Conservation (phyloP, 2,329 filamentous ascomycete species). For the Claviceps sp. region DNA sequence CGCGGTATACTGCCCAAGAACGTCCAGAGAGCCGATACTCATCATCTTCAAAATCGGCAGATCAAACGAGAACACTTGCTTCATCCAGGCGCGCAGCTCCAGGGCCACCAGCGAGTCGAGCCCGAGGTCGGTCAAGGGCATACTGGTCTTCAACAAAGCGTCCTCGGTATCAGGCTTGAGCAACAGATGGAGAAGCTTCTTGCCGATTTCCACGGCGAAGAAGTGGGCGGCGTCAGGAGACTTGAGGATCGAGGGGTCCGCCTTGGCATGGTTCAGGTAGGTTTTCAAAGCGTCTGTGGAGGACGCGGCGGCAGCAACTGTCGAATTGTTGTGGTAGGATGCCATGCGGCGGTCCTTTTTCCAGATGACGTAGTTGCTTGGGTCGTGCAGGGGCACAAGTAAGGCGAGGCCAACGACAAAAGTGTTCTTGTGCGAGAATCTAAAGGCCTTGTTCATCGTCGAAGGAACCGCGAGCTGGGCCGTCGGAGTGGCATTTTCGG, state of each 20-base stretch:
- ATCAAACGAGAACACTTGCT: constrained; percentile 10
- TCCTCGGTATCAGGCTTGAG: constrained; percentile 7
- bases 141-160: not conserved
- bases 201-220: constrained; percentile 9
- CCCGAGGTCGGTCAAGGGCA: constrained; percentile 8
- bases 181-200: constrained; percentile 8
- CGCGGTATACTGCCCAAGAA: constrained; percentile 5
- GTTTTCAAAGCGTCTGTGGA: not conserved
- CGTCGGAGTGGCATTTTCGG: not conserved
- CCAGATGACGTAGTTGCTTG: constrained; percentile 9
- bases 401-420: constrained; percentile 10
- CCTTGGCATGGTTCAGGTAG: not conserved
- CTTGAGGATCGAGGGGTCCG: not conserved
- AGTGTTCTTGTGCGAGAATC: not conserved
- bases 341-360: constrained; percentile 12
- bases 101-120: constrained; percentile 13
- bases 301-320: not conserved
- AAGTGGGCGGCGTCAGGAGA: not conserved
- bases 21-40: constrained; percentile 8
- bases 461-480: not conserved
- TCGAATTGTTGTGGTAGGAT: constrained; percentile 7
- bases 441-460: not conserved
- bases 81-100: constrained; percentile 13
- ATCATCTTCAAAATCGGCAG: constrained; percentile 11
- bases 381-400: constrained; percentile 4